These are phyloP conservation scores for Termitomyces sp. DNA, from an alignment of 768 basidiomycete genomes.

Conservation along the genomic window DNA sequence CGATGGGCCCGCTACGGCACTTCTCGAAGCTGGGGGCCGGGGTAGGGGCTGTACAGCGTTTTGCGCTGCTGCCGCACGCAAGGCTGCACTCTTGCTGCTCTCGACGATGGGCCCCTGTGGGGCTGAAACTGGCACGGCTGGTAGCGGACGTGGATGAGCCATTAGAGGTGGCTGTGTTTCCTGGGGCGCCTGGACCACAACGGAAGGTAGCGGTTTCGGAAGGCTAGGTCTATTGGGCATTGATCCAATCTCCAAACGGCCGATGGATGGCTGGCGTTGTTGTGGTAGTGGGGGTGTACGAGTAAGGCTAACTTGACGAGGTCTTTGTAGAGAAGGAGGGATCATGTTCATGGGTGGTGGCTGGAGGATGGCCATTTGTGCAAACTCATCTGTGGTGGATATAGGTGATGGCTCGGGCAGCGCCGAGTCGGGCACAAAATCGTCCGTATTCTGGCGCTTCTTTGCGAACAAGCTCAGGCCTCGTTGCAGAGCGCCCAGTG, in stretches of 20 bases:
- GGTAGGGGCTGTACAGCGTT: background rate
- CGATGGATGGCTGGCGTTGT: constrained; percentile 24
- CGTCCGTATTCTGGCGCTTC: constrained; percentile 22
- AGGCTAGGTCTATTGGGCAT: constrained; percentile 16
- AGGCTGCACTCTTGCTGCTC: constrained; percentile 16
- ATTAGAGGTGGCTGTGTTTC: background rate
- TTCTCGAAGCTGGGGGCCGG: constrained; percentile 12
- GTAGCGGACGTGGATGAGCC: constrained; percentile 22
- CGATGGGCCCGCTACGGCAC: constrained; percentile 7
- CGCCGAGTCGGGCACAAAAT: constrained; percentile 5
- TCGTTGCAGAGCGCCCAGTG: constrained; percentile 15
- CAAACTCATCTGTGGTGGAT: constrained; percentile 19
- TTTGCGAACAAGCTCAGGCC: constrained; percentile 27
- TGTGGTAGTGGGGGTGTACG: constrained; percentile 17
- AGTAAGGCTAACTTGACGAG: constrained; percentile 21
- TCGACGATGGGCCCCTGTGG: constrained; percentile 10
- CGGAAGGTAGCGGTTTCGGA: constrained; percentile 20
- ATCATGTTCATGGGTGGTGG: constrained; percentile 16
- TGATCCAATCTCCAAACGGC: constrained; percentile 29
- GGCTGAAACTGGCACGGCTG: constrained; percentile 18
- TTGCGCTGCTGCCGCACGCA: constrained; percentile 3
- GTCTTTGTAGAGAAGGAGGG: constrained; percentile 11
- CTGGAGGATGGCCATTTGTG: constrained; percentile 20
- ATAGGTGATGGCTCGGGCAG: constrained; percentile 2
- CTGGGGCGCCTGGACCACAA: constrained; percentile 15